These are phyloP conservation scores for Rhododendron williamsianum DNA, from an alignment of 148 eudicot genomes.

Conservation along the genomic window DNA sequence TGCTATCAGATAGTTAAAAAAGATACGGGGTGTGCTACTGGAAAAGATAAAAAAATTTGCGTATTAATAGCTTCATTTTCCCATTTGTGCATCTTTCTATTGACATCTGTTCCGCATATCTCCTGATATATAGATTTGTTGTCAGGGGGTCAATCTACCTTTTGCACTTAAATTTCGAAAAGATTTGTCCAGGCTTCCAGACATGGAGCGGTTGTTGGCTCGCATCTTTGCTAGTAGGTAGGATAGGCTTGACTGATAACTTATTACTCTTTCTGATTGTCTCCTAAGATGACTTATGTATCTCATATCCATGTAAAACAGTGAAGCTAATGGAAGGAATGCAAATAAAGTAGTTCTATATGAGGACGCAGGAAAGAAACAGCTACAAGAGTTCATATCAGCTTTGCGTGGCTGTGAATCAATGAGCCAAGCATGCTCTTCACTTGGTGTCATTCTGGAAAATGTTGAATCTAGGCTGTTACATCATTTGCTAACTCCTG, in stretches of 20 bases:
- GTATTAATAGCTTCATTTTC: neutral
- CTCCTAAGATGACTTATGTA: neutral
- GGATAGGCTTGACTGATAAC: neutral
- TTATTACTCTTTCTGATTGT: neutral
- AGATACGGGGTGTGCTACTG: neutral
- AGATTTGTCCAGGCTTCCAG: constrained; percentile 75
- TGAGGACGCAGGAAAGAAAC: constrained; percentile 89
- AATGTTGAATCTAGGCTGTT: constrained; percentile 53
- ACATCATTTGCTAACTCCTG: constrained; percentile 67
- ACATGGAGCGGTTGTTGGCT: constrained; percentile 87
- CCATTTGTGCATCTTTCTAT: neutral
- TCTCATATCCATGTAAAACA: constrained; percentile 27
- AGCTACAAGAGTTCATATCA: constrained; percentile 90
- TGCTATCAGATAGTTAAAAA: neutral
- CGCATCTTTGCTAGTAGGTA: constrained; percentile 88
- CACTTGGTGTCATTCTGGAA: constrained; percentile 55
- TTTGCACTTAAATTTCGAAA: constrained; percentile 69
- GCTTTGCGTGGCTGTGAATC: constrained; percentile 85
- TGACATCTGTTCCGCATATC: neutral
- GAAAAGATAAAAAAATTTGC: neutral
- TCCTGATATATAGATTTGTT: constrained; percentile 23
- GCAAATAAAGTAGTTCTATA: constrained; percentile 78
- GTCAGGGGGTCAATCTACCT: constrained; percentile 55
- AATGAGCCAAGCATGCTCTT: constrained; percentile 68
- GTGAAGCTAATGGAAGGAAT: constrained; percentile 93